Evolutionary conservation across 2,329 filamentous ascomycete genomes (phyloP).

Genomic region (Cytospora paraplurivora): DNA sequence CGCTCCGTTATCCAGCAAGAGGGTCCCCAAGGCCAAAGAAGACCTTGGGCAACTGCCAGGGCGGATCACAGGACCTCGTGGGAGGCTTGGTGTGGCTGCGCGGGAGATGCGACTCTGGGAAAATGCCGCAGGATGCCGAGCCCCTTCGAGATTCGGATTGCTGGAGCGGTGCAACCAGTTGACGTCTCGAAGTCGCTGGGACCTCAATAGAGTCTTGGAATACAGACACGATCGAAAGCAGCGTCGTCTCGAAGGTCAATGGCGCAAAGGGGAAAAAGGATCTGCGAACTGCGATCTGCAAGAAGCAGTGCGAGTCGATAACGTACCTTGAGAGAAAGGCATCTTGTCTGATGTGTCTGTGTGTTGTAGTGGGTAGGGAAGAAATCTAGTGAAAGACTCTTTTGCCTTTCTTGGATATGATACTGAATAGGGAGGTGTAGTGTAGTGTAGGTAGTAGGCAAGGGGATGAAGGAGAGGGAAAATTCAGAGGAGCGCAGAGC

Average conservation of each 20-base stretch:
- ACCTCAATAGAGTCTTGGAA: neutral
- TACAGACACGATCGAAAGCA: neutral
- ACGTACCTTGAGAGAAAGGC: conserved; percentile 44
- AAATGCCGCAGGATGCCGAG: conserved; percentile 40
- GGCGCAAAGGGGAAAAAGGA: conserved; percentile 29
- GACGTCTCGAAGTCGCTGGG: conserved; percentile 27
- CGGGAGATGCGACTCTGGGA: conserved; percentile 29
- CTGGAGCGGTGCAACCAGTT: neutral
- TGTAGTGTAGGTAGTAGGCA: conserved; percentile 5
- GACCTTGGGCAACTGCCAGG: neutral
- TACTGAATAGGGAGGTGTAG: neutral
- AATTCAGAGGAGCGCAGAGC: conserved; percentile 23
- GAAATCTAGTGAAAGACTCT: conserved; percentile 18
- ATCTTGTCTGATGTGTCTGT: conserved; percentile 39
- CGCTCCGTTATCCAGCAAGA: neutral
- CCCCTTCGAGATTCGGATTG: neutral
- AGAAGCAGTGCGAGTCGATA: neutral
- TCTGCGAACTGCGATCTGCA: neutral
- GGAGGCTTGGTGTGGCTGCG: conserved; percentile 22
- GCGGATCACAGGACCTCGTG: neutral
- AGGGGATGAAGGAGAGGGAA: conserved; percentile 11
- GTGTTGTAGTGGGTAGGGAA: conserved; percentile 20
- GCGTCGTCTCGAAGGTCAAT: conserved; percentile 30
- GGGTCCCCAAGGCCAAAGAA: neutral
- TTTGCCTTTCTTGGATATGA: neutral